Base-by-base conservation (phyloP, 306 rosid species). In the Quercus suber region DNA sequence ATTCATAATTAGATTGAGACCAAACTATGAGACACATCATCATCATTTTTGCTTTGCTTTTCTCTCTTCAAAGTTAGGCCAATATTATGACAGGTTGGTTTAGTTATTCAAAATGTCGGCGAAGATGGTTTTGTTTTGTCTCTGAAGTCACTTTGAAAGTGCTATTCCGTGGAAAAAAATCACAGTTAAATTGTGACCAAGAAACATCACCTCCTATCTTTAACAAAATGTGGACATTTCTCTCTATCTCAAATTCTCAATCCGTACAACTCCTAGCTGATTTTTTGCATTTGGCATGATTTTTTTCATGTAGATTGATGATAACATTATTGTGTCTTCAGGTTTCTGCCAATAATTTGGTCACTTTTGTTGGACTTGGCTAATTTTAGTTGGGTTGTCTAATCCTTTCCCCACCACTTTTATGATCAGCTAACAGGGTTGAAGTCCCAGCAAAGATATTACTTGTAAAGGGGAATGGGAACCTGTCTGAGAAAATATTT, bases 61-160 rank as follows among this genome's bases (percentile, higher is more conserved):
- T 63, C 11, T 41, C 37, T 56, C 31, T 81, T 79, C 77, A 73
- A 81, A 85, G 80, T 83, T 89, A 79, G 90, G 93, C 87, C 76
- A 7, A 2, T 77, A 78, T 37, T 45, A 13, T 41, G 89, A 81
- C 85, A 74, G 37, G 58, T 79, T 80, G 21, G 70, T 76, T 72
- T 72, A 77, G 55, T 75, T 72, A 43, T 71, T 71, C 45, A 57
- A 75, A 76, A 3, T 13, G 53, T 69, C 18, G 58, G 76, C 79
- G 2, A 28, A 74, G 33, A 35, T 45, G 55, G 74, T 41, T 55
- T 15, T 9, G 13, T 31, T 33, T 71, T 55, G 59, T 52, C 74
- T 35, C n/a, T 28, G 19, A n/a, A 45, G 28, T 43, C 64, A 69
- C 28, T 27, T 14, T 5, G 9, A 6, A 35, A 35, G 72, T 15